These are phyloP conservation scores for Corynespora cassiicola DNA, from an alignment of 2,329 filamentous ascomycete genomes.

Conservation along the genomic window DNA sequence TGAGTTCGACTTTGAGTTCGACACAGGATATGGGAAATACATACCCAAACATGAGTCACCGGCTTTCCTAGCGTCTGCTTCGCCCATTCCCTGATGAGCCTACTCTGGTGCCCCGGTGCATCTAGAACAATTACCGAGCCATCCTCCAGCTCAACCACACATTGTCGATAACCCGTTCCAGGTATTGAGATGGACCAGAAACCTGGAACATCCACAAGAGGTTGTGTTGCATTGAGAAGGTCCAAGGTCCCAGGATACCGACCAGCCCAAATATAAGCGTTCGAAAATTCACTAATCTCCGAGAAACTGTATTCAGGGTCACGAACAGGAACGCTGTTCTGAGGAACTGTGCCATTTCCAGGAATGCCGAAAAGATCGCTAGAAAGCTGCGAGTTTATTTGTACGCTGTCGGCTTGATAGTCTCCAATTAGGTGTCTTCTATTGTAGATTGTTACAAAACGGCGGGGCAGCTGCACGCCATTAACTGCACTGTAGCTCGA, in stretches of 20 bases:
- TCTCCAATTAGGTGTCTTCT: neutral
- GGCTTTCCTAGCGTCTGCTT: constrained; percentile 2
- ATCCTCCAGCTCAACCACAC: constrained; percentile 2
- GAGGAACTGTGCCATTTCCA: neutral
- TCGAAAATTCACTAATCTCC: neutral
- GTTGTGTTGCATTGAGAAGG: too few species aligned
- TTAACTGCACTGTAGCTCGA: constrained; percentile 1
- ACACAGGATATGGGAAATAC: too few species aligned
- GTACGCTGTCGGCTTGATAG: too few species aligned
- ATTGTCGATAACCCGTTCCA: constrained; percentile 2
- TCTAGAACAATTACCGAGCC: constrained; percentile 5
- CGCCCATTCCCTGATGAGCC: constrained; percentile 1
- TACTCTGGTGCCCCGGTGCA: constrained; percentile 1
- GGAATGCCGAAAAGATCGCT: too few species aligned
- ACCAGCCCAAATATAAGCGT: neutral
- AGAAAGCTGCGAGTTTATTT: too few species aligned
- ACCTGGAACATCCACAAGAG: constrained; percentile 3
- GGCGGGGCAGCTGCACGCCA: constrained; percentile 3
- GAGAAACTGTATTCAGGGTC: neutral
- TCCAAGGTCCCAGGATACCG: too few species aligned
- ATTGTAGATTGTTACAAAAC: neutral
- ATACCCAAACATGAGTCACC: constrained; percentile 7
- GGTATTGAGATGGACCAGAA: too few species aligned
- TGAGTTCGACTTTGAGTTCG: too few species aligned
- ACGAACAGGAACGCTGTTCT: neutral